These are phyloP conservation scores for Letharia columbiana DNA, from an alignment of 495 filamentous ascomycete species.

Conservation along the genomic window DNA sequence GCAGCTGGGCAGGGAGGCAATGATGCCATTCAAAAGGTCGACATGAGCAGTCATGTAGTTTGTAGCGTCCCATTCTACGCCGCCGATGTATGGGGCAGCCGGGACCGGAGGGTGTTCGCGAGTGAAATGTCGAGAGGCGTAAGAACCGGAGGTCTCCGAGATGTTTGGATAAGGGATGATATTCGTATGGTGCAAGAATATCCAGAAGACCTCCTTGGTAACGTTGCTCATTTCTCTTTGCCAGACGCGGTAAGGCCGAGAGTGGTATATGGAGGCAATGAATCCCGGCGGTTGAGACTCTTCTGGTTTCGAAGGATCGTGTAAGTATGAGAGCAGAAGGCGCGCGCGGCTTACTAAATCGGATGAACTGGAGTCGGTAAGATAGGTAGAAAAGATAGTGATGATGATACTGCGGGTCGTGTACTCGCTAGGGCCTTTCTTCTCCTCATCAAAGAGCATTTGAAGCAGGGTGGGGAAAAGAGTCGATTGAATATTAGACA, in stretches of 20 bases:
- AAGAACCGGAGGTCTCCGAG: conserved; percentile 35
- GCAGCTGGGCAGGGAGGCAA: conserved; percentile 68
- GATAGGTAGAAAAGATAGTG: conserved; percentile 75
- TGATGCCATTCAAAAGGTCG: conserved; percentile 82
- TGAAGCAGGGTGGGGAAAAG: conserved; percentile 80
- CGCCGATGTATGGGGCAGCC: conserved; percentile 92
- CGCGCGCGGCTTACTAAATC: conserved; percentile 54
- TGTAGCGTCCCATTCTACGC: conserved; percentile 98
- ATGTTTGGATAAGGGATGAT: conserved; percentile 53
- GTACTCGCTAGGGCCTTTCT: conserved; percentile 94
- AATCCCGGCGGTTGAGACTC: conserved; percentile 70
- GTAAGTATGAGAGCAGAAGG: conserved; percentile 66
- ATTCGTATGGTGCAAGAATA: conserved; percentile 90
- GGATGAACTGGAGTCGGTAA: conserved; percentile 46
- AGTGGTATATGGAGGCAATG: conserved; percentile 77
- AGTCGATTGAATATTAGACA: conserved; percentile 66
- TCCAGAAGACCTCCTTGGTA: conserved; percentile 99
- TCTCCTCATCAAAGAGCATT: conserved; percentile 93
- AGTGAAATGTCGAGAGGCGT: conserved; percentile 72
- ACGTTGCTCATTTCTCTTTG: conserved; percentile 84
- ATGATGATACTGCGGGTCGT: conserved; percentile 83
- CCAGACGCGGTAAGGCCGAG: conserved; percentile 87
- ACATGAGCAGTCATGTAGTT: conserved; percentile 90
- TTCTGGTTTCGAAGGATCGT: conserved; percentile 70
- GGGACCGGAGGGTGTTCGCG: conserved; percentile 82